Base-by-base conservation (phyloP, 495 filamentous ascomycete genomes). In the Daldinia concentrica region DNA sequence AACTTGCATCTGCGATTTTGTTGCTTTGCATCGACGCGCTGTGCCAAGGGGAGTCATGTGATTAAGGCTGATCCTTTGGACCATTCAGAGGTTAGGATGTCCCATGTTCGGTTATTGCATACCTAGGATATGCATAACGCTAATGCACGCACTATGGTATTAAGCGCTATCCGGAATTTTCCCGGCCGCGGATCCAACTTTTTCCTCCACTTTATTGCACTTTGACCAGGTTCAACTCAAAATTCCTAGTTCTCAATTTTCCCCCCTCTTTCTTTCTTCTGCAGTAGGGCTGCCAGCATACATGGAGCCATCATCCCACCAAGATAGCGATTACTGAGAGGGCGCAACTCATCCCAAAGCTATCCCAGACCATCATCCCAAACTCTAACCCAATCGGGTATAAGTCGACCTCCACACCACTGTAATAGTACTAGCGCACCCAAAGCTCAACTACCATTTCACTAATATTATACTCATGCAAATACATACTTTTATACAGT, bases 1-100 rank as follows among this genome's bases (percentile, higher is more conserved):
- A 72, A 43, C 36, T 56, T 72, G 69, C 64, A 67, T 63, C 29
- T 22, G 14, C 30, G 15, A 9, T 58, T 37, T 30, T 54, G 12
- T 41, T 32, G 27, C 56, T 64, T 48, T 73, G 69, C 66, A 67
- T 71, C 62, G 55, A 70, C 45, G 72, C 67, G 68, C 72, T 60
- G 45, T 59, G 73, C 72, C 64, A 66, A 68, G 62, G 5, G 7
- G 12, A 24, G 58, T 77, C 76, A 77, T 77, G 76, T 77, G 76
- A 77, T 30, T 14, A 9, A 45, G 19, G 12, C 4, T 51, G 29
- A 37, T 3, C 11, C 15, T 41, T 27, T 36, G 2, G 19, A n/a
- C 75, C 72, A 75, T 57, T 75, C 64, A 70, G 69, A 37, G 37
- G 14, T 15, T 37, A 43, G 11, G 52, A 57, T 14, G 12, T 17